phyloP scores from a whole-genome alignment of 257 asterid species.

The Solanum pimpinellifolium region DNA sequence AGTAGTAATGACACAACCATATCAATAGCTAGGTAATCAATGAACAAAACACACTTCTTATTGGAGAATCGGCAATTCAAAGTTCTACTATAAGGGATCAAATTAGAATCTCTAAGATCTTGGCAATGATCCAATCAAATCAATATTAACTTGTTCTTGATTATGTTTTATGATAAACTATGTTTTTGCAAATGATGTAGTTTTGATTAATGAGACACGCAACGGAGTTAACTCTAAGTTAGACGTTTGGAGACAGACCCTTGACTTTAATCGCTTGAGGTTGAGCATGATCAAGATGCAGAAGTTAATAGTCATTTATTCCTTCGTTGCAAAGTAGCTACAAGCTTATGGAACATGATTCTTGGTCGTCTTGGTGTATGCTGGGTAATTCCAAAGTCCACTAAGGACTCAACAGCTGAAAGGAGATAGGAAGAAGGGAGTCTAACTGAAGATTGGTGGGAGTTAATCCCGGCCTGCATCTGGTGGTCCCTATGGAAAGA shows the following conservation, averaged over 20 bases:
- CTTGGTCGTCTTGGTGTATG: too few species aligned
- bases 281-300: background rate
- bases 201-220: background rate
- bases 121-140: background rate
- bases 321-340: too few species aligned
- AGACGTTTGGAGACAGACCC: background rate
- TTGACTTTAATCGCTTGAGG: background rate
- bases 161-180: background rate
- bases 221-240: background rate
- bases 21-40: background rate
- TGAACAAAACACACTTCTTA: background rate
- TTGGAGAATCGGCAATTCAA: background rate
- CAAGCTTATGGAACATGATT: too few species aligned
- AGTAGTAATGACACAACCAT: background rate
- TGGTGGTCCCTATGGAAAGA: too few species aligned
- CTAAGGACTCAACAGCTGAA: too few species aligned
- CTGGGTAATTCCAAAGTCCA: too few species aligned
- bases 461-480: too few species aligned
- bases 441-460: too few species aligned
- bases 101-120: background rate
- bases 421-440: too few species aligned
- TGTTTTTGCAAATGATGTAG: background rate
- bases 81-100: background rate
- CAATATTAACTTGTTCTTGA: background rate
- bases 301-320: too few species aligned